Evolutionary conservation across 2,329 filamentous ascomycete genomes (phyloP).

Genomic region (Xylariaceae sp.): DNA sequence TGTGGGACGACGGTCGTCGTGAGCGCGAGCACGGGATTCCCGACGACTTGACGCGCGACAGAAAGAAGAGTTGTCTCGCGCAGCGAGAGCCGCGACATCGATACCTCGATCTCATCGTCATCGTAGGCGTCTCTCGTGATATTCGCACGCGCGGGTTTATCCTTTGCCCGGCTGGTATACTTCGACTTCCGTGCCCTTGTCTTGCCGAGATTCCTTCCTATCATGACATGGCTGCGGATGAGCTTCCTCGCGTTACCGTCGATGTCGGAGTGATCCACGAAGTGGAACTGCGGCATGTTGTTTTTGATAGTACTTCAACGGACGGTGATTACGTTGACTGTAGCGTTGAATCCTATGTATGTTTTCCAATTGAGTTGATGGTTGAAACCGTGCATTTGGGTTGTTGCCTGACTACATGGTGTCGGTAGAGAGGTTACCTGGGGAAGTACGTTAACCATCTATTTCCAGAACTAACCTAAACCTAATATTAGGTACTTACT

Average conservation of each 20-base stretch:
- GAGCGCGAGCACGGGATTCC: constrained; percentile 1
- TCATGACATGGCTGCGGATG: constrained; percentile 26
- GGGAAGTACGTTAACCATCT: no score
- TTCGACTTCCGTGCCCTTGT: constrained; percentile 4
- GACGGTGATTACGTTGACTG: background rate
- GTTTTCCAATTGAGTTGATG: no score
- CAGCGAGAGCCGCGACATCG: background rate
- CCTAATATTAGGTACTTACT: no score
- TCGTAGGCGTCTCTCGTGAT: background rate
- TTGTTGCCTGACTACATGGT: no score
- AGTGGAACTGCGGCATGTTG: constrained; percentile 14
- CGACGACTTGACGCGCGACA: constrained; percentile 8
- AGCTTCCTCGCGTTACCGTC: constrained; percentile 15
- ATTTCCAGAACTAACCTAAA: no score
- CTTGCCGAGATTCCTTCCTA: constrained; percentile 24
- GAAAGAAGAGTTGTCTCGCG: constrained; percentile 1
- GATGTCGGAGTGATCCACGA: constrained; percentile 18
- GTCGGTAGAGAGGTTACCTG: no score
- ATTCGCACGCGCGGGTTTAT: background rate
- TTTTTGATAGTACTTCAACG: background rate
- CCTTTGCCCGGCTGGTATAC: background rate
- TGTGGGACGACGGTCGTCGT: constrained; percentile 1
- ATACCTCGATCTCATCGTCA: background rate
- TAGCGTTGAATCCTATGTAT: no score
- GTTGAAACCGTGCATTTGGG: no score